Conservation (phyloP, 805 yeast species). For the Candida krabiensis region DNA sequence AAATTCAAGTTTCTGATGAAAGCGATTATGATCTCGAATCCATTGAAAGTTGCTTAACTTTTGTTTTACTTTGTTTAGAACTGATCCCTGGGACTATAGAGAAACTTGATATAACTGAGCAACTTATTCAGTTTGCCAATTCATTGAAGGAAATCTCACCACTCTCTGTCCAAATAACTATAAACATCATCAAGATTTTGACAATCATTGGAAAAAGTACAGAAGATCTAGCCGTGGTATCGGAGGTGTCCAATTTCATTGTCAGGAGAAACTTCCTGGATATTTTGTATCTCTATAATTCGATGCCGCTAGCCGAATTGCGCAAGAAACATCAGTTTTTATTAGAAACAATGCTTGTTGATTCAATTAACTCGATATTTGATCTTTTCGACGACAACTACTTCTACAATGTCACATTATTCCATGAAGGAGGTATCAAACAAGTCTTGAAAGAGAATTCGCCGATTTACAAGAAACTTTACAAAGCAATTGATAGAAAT, state of each 20-base stretch:
- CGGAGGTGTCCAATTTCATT: constrained; percentile 24
- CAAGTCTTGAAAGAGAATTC: constrained; percentile 40
- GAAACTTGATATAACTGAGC: neutral
- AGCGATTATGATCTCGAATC: constrained; percentile 13
- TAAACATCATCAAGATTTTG: constrained; percentile 24
- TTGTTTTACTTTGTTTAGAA: constrained; percentile 15
- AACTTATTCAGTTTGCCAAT: constrained; percentile 5
- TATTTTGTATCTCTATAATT: constrained; percentile 16
- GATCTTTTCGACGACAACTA: constrained; percentile 81
- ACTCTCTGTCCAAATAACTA: constrained; percentile 20
- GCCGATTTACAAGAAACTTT: constrained; percentile 49
- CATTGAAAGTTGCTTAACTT: constrained; percentile 20
- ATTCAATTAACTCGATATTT: constrained; percentile 63
- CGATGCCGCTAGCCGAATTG: constrained; percentile 16
- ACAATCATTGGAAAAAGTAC: constrained; percentile 26
- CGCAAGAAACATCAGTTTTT: constrained; percentile 26
- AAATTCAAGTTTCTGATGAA: constrained; percentile 5
- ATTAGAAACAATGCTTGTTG: constrained; percentile 41
- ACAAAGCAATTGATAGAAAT: constrained; percentile 69
- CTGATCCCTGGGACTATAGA: constrained; percentile 6
- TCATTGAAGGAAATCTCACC: constrained; percentile 7
- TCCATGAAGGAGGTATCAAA: constrained; percentile 53
- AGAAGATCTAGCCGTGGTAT: constrained; percentile 15
- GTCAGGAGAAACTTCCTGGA: constrained; percentile 25
- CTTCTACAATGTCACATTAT: constrained; percentile 67